Percentiles rank a stretch among this genome's conserved stretches.
Conservation (phyloP, 108 stramenopile genomes). For the Conticribra guillardii region DNA sequence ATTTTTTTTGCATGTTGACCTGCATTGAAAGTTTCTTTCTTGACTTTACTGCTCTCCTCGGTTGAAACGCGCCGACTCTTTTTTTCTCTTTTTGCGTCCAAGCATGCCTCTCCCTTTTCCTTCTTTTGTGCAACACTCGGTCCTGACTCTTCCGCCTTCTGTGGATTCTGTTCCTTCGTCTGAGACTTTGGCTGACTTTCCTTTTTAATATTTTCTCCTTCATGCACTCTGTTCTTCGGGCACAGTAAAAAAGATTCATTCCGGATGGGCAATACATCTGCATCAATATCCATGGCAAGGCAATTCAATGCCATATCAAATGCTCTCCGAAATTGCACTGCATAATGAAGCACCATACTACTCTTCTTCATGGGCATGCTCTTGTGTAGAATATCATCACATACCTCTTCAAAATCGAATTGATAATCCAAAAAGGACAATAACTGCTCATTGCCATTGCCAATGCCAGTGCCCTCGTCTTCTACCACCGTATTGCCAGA, state of each 20-base stretch:
- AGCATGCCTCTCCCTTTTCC: background rate
- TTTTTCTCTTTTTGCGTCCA: background rate
- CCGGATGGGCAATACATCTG: constrained; percentile 3
- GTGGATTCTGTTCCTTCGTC: no score
- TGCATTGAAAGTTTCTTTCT: no score
- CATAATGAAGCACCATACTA: background rate
- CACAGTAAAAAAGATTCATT: background rate
- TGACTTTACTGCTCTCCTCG: no score
- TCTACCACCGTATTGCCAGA: background rate
- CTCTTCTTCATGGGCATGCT: background rate
- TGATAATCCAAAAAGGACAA: constrained; percentile 12
- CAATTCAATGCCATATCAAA: constrained; percentile 40
- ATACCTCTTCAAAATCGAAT: constrained; percentile 7
- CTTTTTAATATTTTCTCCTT: no score
- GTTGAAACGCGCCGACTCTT: no score
- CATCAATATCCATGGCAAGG: constrained; percentile 25
- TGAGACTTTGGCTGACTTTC: no score
- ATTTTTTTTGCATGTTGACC: background rate
- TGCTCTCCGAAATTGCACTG: constrained; percentile 11
- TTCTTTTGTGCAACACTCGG: no score
- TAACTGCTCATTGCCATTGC: background rate
- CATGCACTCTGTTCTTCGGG: no score
- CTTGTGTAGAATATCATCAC: constrained; percentile 1
- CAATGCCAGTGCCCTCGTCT: background rate
- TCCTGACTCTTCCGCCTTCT: no score